A percentile compares a stretch with the other conserved stretches of the same genome.
These are phyloP conservation scores for Chlamydomonas reinhardtii DNA, from an alignment of 163 green algal genomes.

Conservation along the genomic window DNA sequence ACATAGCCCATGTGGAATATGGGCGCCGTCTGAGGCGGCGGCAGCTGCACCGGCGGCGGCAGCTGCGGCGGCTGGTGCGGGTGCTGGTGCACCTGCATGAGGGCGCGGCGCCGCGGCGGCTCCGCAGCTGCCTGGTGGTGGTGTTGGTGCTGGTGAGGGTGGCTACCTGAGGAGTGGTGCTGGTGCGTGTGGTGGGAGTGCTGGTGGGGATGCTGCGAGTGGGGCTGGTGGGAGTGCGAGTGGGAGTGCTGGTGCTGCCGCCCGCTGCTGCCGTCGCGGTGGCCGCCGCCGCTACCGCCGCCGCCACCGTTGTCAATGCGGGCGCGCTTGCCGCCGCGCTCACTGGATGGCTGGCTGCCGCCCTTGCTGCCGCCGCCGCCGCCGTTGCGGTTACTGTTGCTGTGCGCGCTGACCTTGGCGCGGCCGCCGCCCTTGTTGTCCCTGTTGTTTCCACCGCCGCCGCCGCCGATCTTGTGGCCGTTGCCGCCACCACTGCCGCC, in stretches of 20 bases:
- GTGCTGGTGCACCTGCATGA: background rate
- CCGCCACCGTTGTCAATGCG: constrained; percentile 5
- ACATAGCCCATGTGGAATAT: constrained; percentile 24
- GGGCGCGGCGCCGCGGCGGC: too few species aligned
- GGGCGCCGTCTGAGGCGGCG: background rate
- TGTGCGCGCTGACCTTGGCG: background rate
- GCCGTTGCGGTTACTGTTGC: background rate
- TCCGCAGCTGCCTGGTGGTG: background rate
- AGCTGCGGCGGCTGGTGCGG: too few species aligned
- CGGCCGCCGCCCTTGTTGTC: background rate
- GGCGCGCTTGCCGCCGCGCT: constrained; percentile 19
- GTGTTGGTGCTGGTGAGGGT: background rate
- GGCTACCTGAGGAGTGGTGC: background rate
- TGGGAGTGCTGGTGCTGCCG: background rate
- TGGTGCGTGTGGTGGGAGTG: background rate
- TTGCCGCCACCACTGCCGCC: background rate
- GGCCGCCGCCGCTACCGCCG: background rate
- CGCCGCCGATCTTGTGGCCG: background rate
- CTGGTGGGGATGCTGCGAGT: background rate
- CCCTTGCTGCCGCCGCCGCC: background rate
- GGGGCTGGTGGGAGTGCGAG: background rate
- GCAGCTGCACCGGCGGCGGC: background rate
- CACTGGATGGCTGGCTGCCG: background rate
- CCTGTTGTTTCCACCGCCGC: background rate
- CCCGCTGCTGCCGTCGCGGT: background rate